Percentiles rank a stretch among this genome's conserved stretches.
Evolutionary conservation across 2,329 filamentous ascomycete species (phyloP).

Genomic region (Basipetospora sp.): DNA sequence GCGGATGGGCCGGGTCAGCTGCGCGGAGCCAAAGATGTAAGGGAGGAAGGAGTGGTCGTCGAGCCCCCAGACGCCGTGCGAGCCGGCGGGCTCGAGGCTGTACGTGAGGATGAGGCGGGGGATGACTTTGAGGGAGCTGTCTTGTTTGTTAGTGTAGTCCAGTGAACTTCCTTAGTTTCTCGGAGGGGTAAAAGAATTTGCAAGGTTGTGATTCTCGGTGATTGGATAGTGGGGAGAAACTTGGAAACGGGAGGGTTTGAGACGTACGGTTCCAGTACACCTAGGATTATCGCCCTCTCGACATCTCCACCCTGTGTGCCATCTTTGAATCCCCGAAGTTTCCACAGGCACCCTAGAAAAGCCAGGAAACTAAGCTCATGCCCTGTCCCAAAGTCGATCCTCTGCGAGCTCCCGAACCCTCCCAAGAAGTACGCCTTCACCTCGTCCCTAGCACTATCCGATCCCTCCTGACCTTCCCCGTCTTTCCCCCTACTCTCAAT

Average conservation of each 20-base stretch:
- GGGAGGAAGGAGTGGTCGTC: conserved; percentile 91
- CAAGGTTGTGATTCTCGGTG: no score
- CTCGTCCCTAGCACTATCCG: conserved; percentile 13
- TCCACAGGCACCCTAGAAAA: conserved; percentile 83
- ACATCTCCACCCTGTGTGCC: conserved; percentile 35
- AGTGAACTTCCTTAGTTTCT: not conserved
- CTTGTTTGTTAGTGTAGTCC: not conserved
- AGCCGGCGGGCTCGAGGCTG: conserved; percentile 85
- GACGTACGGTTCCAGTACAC: conserved; percentile 66
- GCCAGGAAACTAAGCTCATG: conserved; percentile 92
- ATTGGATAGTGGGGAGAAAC: not conserved
- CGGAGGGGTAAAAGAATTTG: conserved; percentile 4
- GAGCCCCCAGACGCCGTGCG: conserved; percentile 95
- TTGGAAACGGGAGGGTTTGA: conserved; percentile 1
- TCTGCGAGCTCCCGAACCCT: conserved; percentile 72
- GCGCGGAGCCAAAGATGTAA: conserved; percentile 89
- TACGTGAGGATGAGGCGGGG: conserved; percentile 77
- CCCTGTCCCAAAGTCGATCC: conserved; percentile 89
- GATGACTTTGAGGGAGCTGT: conserved; percentile 64
- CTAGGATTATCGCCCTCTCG: conserved; percentile 69
- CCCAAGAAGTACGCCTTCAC: conserved; percentile 55
- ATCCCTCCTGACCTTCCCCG: conserved; percentile 5
- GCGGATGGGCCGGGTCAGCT: conserved; percentile 63
- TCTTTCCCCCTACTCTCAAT: not conserved
- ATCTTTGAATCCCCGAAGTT: conserved; percentile 63